These are phyloP conservation scores for Coemansia sp. DNA, from an alignment of 192 early-diverging fungal species.

Conservation along the genomic window DNA sequence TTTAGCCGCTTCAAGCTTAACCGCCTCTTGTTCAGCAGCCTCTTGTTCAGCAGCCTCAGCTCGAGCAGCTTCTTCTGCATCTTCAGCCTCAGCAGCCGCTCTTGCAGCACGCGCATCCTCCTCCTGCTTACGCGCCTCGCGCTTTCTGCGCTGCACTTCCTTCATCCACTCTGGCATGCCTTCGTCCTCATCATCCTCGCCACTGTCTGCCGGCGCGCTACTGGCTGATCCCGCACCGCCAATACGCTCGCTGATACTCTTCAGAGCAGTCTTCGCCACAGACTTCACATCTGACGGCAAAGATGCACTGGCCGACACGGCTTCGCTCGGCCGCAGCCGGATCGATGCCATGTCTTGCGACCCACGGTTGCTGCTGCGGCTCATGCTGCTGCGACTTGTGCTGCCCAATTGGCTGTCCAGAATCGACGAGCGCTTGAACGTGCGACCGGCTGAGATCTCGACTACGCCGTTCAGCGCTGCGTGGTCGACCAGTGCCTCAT, in stretches of 20 bases:
- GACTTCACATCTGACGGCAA: neutral
- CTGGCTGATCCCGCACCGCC: constrained; percentile 11
- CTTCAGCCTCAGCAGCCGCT: constrained; percentile 13
- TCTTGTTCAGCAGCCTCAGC: neutral
- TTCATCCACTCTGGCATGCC: constrained; percentile 39
- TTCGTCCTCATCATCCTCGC: constrained; percentile 7
- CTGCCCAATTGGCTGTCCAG: constrained; percentile 18
- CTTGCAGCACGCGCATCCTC: constrained; percentile 14
- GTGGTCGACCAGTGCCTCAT: neutral
- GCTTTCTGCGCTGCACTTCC: constrained; percentile 51
- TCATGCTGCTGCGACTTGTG: constrained; percentile 1
- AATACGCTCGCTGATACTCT: constrained; percentile 38
- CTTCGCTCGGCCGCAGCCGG: constrained; percentile 46
- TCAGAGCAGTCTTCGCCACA: constrained; percentile 25
- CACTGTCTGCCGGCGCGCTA: neutral
- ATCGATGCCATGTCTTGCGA: constrained; percentile 28
- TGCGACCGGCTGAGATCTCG: constrained; percentile 30
- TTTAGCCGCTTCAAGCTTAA: neutral
- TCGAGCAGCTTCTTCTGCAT: neutral
- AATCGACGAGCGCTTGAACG: constrained; percentile 31
- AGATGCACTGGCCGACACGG: neutral
- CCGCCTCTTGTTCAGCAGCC: neutral
- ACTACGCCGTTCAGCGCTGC: constrained; percentile 15
- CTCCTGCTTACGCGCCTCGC: constrained; percentile 31
- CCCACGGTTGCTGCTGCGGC: constrained; percentile 15